Evolutionary conservation across 352 stramenopile genomes (phyloP).

Genomic region (Phytophthora capsici): DNA sequence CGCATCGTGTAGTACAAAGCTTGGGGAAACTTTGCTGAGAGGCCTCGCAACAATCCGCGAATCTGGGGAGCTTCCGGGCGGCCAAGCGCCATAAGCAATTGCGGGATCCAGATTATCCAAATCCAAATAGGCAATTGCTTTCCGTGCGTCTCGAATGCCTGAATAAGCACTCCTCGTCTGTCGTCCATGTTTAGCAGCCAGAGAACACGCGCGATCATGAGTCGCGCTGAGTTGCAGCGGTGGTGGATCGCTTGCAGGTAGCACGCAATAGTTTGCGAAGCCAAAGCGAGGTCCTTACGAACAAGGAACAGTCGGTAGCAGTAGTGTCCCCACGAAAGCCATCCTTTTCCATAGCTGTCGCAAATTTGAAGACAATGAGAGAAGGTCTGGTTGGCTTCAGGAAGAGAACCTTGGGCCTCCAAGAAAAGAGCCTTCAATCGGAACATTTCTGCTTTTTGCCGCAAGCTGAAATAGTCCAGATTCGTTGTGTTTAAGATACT

Average conservation of each 20-base stretch:
- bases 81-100: conserved; percentile 96
- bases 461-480: conserved; percentile 91
- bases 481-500: conserved; percentile 95
- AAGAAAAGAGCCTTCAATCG: conserved; percentile 92
- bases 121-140: conserved; percentile 97
- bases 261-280: conserved; percentile 92
- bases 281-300: conserved; percentile 75
- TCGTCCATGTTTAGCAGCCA: conserved; percentile 93
- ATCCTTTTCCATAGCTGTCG: conserved; percentile 93
- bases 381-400: conserved; percentile 91
- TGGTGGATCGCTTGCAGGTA: conserved; percentile 95
- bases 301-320: conserved; percentile 88
- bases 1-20: conserved; percentile 98
- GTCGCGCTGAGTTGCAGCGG: conserved; percentile 84
- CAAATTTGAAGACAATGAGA: conserved; percentile 93
- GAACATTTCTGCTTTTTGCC: conserved; percentile 94
- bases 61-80: conserved; percentile 92
- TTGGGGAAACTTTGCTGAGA: conserved; percentile 96
- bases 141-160: conserved; percentile 94
- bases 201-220: conserved; percentile 92
- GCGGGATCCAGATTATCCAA: conserved; percentile 99
- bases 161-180: conserved; percentile 68
- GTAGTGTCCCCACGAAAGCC: conserved; percentile 95
- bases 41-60: conserved; percentile 75
- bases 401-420: conserved; percentile 75